Percentiles rank a stretch among this genome's conserved stretches.
Conservation (phyloP, 1,139 yeast species). For the Taphrina wiesneri region DNA sequence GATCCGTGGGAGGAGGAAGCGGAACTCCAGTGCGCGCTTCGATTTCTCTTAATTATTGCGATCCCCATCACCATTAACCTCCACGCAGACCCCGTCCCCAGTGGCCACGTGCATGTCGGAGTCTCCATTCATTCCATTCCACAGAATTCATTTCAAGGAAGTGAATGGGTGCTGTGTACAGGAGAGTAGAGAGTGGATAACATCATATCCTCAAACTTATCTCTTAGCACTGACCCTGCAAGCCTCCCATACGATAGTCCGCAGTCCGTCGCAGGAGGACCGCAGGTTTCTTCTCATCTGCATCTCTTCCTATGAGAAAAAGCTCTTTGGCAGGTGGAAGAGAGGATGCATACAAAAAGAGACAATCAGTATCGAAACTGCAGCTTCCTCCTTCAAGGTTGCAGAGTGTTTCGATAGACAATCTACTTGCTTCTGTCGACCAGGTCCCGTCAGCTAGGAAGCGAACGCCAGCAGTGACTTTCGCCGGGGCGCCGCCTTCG, state of each 20-base stretch:
- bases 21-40: neutral
- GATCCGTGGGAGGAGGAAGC: neutral
- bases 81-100: neutral
- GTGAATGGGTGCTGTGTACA: too few relatives aligned
- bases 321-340: constrained; percentile 16
- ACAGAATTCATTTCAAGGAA: too few relatives aligned
- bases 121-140: neutral
- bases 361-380: constrained; percentile 7
- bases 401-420: constrained; percentile 28
- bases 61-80: too few relatives aligned
- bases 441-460: constrained; percentile 32
- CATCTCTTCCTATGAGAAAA: constrained; percentile 1
- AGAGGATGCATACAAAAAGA: constrained; percentile 14
- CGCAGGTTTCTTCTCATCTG: neutral
- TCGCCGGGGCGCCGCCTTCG: constrained; percentile 28
- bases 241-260: too few relatives aligned
- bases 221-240: too few relatives aligned
- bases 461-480: constrained; percentile 31
- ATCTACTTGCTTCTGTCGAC: constrained; percentile 25
- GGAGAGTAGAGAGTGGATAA: too few relatives aligned
- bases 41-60: too few relatives aligned
- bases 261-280: too few relatives aligned
- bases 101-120: neutral
- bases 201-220: too few relatives aligned
- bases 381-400: constrained; percentile 33